Evolutionary conservation across 306 rosid genomes (phyloP).

Genomic region (Vicia sativa): DNA sequence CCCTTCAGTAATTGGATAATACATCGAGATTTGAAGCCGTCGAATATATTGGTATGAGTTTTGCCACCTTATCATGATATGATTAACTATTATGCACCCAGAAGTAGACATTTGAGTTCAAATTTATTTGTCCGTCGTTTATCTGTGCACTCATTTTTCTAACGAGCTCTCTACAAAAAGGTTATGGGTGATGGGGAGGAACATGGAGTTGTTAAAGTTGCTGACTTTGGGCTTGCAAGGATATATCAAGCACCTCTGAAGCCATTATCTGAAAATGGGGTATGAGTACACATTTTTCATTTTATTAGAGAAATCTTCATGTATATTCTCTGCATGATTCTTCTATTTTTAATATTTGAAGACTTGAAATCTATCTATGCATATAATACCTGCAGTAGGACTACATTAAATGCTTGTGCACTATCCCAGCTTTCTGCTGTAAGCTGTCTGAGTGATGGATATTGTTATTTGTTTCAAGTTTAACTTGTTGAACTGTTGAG

Average conservation of each 20-base stretch:
- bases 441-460: constrained; percentile 33
- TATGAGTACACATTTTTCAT: constrained; percentile 46
- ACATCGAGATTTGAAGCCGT: constrained; percentile 95
- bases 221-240: constrained; percentile 99
- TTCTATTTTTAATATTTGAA: constrained; percentile 10
- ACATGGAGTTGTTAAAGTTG: constrained; percentile 88
- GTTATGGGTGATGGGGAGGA: constrained; percentile 98
- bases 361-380: constrained; percentile 14
- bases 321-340: constrained; percentile 1
- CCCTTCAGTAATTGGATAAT: constrained; percentile 87
- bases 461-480: constrained; percentile 25
- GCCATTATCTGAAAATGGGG: constrained; percentile 79
- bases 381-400: constrained; percentile 6
- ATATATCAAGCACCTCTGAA: constrained; percentile 92
- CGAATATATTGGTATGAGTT: constrained; percentile 83
- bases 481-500: constrained; percentile 24
- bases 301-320: constrained; percentile 8
- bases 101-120: constrained; percentile 5
- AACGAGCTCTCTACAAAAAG: constrained; percentile 45
- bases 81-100: constrained; percentile 14
- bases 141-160: constrained; percentile 22
- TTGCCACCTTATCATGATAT: constrained; percentile 8
- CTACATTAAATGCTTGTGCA: constrained; percentile 18
- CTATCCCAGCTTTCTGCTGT: constrained; percentile 20
- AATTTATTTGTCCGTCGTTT: constrained; percentile 13